A percentile compares a stretch with the other conserved stretches of the same genome.
phyloP scores from a whole-genome alignment of 495 filamentous ascomycete species.

The Podospora fimiseda region DNA sequence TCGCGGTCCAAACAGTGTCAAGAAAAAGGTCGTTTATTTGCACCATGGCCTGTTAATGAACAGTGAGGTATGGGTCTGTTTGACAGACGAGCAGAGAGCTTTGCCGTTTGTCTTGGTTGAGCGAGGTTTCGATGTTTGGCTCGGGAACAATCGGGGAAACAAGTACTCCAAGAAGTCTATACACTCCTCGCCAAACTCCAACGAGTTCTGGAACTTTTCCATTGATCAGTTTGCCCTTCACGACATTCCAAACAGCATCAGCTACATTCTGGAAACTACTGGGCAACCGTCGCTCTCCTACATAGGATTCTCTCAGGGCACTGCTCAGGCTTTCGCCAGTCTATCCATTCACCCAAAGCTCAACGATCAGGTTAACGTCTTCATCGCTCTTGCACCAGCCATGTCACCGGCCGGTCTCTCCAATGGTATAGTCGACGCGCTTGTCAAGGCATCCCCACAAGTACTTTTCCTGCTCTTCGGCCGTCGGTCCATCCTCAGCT shows the following conservation, averaged over 20 bases:
- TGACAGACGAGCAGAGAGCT: conserved; percentile 77
- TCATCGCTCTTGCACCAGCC: conserved; percentile 93
- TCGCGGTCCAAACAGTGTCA: conserved; percentile 57
- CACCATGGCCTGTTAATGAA: conserved; percentile 98
- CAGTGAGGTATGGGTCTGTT: conserved; percentile 95
- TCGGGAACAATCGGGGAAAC: conserved; percentile 96
- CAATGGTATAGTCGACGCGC: conserved; percentile 81
- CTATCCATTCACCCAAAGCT: conserved; percentile 89
- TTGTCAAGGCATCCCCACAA: conserved; percentile 90
- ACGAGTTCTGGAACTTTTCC: conserved; percentile 90
- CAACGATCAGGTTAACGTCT: conserved; percentile 91
- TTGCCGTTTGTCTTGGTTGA: conserved; percentile 89
- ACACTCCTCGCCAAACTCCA: conserved; percentile 61
- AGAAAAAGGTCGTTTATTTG: conserved; percentile 86
- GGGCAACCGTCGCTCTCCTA: conserved; percentile 82
- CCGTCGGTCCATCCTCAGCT: conserved; percentile 85
- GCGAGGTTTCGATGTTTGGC: conserved; percentile 91
- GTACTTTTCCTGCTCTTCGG: conserved; percentile 92
- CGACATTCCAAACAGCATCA: conserved; percentile 91
- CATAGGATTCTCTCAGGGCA: conserved; percentile 94
- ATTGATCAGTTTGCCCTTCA: conserved; percentile 98
- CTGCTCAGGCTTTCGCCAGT: conserved; percentile 91
- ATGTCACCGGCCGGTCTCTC: conserved; percentile 92
- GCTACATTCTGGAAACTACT: conserved; percentile 83
- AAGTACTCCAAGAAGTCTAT: conserved; percentile 96